Conservation (phyloP, 2,329 filamentous ascomycete genomes). For the Aureobasidium sp. region DNA sequence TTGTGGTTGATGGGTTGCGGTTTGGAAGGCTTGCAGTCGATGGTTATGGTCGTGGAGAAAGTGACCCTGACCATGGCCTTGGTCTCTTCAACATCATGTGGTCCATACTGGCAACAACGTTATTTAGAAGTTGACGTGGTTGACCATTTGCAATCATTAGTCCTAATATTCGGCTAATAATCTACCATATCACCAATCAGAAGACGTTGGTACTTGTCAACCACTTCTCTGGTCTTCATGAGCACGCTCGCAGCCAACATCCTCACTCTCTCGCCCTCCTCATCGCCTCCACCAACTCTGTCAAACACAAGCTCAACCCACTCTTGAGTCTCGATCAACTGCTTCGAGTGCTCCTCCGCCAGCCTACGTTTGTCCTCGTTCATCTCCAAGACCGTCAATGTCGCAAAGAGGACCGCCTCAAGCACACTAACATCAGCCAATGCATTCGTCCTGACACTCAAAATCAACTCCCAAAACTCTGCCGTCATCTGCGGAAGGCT, state of each 20-base stretch:
- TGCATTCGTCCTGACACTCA: constrained; percentile 55
- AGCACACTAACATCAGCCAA: constrained; percentile 51
- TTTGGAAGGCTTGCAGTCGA: not conserved
- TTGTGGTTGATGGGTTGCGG: not conserved
- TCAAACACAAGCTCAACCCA: constrained; percentile 79
- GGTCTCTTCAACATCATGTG: too few relatives aligned
- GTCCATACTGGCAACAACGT: too few relatives aligned
- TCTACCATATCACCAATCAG: constrained; percentile 61
- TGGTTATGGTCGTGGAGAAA: not conserved
- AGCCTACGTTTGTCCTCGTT: constrained; percentile 67
- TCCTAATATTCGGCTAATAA: constrained; percentile 2
- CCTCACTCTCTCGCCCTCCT: constrained; percentile 73
- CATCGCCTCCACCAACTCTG: constrained; percentile 26
- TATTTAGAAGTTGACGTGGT: not conserved
- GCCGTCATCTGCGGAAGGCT: constrained; percentile 71
- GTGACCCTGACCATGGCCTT: not conserved
- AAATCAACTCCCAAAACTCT: constrained; percentile 77
- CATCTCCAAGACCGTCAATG: constrained; percentile 74
- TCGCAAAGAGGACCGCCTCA: constrained; percentile 68
- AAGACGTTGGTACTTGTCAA: constrained; percentile 71
- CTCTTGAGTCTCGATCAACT: constrained; percentile 77
- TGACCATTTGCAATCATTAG: too few relatives aligned
- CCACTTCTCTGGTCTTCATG: constrained; percentile 70
- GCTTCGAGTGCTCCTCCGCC: constrained; percentile 65
- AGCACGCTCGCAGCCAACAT: constrained; percentile 70